A percentile compares a stretch with the other conserved stretches of the same genome.
Conservation (phyloP, 139 green algal species). For the Chlamydomonas incerta region DNA sequence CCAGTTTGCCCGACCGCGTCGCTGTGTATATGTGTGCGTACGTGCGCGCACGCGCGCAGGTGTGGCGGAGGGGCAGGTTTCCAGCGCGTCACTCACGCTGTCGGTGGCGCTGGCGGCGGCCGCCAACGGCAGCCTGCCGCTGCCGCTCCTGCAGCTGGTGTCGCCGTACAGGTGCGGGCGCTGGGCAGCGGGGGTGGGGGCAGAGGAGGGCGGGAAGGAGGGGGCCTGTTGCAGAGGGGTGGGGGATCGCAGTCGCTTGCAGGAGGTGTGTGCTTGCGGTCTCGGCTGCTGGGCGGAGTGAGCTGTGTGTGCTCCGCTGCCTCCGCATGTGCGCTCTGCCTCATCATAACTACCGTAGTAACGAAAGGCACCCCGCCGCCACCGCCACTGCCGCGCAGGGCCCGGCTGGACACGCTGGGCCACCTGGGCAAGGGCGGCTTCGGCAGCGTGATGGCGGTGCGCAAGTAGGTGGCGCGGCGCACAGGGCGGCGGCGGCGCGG, state of each 20-base stretch:
- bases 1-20: too few species aligned
- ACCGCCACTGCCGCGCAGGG: too few species aligned
- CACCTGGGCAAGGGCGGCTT: constrained; percentile 53
- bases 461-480: not conserved
- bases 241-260: not conserved
- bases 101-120: not conserved
- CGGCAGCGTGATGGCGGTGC: constrained; percentile 40
- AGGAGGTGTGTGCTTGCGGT: too few species aligned
- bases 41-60: not conserved
- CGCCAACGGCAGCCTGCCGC: not conserved
- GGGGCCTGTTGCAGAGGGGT: not conserved
- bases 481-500: not conserved
- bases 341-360: too few species aligned
- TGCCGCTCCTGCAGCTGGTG: not conserved
- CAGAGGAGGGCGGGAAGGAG: not conserved
- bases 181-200: too few species aligned
- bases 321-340: too few species aligned
- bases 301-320: too few species aligned
- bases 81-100: not conserved
- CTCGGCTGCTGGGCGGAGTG: too few species aligned
- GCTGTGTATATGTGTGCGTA: not conserved
- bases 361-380: too few species aligned
- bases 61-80: not conserved
- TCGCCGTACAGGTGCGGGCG: constrained; percentile 30
- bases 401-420: constrained; percentile 33